phyloP scores from a whole-genome alignment of 2,329 filamentous ascomycete species.

The Aspergillus tamarii region DNA sequence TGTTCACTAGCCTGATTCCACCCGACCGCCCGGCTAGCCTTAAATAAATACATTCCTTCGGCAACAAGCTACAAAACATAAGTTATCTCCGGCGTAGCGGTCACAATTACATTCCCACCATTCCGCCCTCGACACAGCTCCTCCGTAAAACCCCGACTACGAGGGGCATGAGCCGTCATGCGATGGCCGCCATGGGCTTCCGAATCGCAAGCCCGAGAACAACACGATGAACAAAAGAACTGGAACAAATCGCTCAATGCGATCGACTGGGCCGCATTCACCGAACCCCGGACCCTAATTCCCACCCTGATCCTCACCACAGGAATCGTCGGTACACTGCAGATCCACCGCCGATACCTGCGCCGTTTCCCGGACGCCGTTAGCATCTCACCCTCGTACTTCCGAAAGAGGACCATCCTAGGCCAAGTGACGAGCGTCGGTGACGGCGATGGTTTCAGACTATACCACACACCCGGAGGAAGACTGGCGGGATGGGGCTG shows the following conservation, averaged over 20 bases:
- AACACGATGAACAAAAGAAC: constrained; percentile 30
- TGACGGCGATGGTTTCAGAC: constrained; percentile 92
- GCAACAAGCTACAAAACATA: constrained; percentile 11
- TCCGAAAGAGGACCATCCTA: constrained; percentile 75
- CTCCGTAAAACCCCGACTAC: constrained; percentile 4
- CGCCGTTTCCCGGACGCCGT: constrained; percentile 79
- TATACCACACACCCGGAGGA: constrained; percentile 95
- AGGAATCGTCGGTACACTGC: constrained; percentile 39
- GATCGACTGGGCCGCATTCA: constrained; percentile 42
- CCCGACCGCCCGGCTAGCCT: constrained; percentile 10
- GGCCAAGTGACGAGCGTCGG: constrained; percentile 91
- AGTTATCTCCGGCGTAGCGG: background rate
- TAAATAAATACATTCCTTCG: constrained; percentile 13
- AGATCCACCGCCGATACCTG: constrained; percentile 61
- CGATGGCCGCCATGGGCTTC: constrained; percentile 55
- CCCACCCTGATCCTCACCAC: constrained; percentile 43
- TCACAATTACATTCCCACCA: background rate
- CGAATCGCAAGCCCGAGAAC: constrained; percentile 30
- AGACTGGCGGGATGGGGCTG: constrained; percentile 88
- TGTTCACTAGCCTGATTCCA: background rate
- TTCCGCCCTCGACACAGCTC: constrained; percentile 1
- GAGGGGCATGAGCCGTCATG: constrained; percentile 44
- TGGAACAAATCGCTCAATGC: constrained; percentile 51
- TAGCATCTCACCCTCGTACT: constrained; percentile 74
- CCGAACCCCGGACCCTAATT: constrained; percentile 40